Percentiles rank a stretch among this genome's conserved stretches.
Conservation (phyloP, 129 eudicot species). For the Erigeron canadensis region DNA sequence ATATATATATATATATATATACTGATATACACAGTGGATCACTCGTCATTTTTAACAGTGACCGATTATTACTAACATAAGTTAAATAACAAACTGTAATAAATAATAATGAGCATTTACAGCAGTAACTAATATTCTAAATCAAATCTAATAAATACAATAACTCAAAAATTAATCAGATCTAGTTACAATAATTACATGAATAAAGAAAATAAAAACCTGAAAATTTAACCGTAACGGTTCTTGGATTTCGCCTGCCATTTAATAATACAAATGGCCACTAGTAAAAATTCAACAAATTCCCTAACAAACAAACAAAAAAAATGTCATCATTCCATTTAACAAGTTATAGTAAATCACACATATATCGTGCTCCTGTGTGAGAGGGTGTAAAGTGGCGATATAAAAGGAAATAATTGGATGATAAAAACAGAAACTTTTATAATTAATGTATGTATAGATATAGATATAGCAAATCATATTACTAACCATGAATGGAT, state of each 20-base stretch:
- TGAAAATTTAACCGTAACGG: constrained; percentile 34
- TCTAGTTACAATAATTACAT: constrained; percentile 8
- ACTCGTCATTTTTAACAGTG: background rate
- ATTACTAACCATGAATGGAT: too few relatives aligned
- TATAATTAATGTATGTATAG: background rate
- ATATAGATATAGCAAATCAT: too few relatives aligned
- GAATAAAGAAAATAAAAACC: constrained; percentile 25
- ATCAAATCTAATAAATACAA: too few relatives aligned
- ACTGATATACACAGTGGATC: background rate
- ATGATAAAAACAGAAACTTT: too few relatives aligned
- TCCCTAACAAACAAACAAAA: too few relatives aligned
- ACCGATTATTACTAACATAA: background rate
- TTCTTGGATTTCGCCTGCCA: constrained; percentile 39
- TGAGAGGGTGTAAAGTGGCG: too few relatives aligned
- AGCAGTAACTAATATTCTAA: constrained; percentile 5
- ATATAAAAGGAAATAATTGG: too few relatives aligned
- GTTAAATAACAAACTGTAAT: background rate
- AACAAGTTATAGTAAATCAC: too few relatives aligned
- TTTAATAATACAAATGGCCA: background rate
- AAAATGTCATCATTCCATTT: too few relatives aligned
- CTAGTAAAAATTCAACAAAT: too few relatives aligned
- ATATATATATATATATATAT: background rate
- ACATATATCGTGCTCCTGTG: too few relatives aligned
- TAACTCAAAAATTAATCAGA: constrained; percentile 9
- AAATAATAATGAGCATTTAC: background rate